Conservation (phyloP, 192 early-diverging fungal genomes). For the Gorgonomyces haynaldii region DNA sequence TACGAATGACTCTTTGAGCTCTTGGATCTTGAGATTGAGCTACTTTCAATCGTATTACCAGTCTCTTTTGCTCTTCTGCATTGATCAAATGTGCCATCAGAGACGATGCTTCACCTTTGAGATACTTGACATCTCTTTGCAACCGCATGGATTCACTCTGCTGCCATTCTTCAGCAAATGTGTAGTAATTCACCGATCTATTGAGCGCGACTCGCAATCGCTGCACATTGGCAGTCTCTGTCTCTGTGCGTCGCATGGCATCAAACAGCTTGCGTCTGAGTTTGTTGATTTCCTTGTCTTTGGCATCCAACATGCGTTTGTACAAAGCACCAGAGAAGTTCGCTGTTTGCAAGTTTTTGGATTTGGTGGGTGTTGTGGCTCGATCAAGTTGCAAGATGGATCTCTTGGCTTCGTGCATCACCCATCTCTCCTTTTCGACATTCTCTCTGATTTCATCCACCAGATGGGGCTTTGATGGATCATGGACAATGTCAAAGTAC, state of each 20-base stretch:
- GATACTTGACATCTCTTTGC: conserved; percentile 31
- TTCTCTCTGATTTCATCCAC: conserved; percentile 20
- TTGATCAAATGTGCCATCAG: conserved; percentile 49
- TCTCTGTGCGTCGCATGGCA: conserved; percentile 6
- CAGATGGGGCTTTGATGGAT: conserved; percentile 27
- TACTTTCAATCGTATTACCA: conserved; percentile 14
- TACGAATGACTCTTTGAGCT: conserved; percentile 11
- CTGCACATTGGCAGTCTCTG: conserved; percentile 27
- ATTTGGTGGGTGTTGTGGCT: conserved; percentile 8
- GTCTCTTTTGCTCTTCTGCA: conserved; percentile 42
- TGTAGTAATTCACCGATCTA: conserved; percentile 42
- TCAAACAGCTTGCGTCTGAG: conserved; percentile 35
- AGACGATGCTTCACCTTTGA: conserved; percentile 41
- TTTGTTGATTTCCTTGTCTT: conserved; percentile 34
- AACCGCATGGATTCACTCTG: conserved; percentile 29
- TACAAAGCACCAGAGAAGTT: conserved; percentile 39
- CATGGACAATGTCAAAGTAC: conserved; percentile 33
- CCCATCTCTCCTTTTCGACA: conserved; percentile 29
- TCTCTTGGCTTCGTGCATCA: conserved; percentile 17
- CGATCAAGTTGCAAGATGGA: not conserved
- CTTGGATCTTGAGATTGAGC: conserved; percentile 21
- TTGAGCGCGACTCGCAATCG: conserved; percentile 32
- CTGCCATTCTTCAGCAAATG: conserved; percentile 52
- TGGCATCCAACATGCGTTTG: conserved; percentile 34
- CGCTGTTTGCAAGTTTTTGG: no score